Conservation (phyloP, 2,329 filamentous ascomycete species). For the Aspergillus sp. region DNA sequence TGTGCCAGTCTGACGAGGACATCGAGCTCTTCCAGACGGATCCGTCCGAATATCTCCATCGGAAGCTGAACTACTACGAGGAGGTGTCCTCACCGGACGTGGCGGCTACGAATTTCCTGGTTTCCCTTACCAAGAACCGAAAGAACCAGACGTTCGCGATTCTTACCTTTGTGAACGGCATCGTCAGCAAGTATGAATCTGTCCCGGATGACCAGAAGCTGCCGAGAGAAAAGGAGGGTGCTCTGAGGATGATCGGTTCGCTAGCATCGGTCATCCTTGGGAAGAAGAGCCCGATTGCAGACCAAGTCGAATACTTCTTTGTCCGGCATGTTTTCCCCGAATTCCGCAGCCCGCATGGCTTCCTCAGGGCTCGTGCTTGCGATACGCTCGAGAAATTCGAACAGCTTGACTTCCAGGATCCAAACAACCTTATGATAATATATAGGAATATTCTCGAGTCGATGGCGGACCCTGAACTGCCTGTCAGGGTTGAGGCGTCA, state of each 20-base stretch:
- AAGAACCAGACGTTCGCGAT: constrained; percentile 95
- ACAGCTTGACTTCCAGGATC: constrained; percentile 91
- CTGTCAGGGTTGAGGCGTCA: constrained; percentile 87
- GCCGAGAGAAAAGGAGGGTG: constrained; percentile 91
- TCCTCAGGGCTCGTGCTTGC: constrained; percentile 86
- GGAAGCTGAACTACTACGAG: constrained; percentile 96
- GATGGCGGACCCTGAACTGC: constrained; percentile 88
- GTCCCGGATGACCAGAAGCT: constrained; percentile 83
- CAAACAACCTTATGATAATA: constrained; percentile 88
- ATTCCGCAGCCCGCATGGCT: constrained; percentile 85
- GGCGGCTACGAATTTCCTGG: constrained; percentile 90
- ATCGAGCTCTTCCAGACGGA: constrained; percentile 89
- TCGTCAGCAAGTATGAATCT: constrained; percentile 86
- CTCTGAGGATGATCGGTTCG: constrained; percentile 92
- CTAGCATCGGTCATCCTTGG: constrained; percentile 86
- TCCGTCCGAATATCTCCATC: constrained; percentile 91
- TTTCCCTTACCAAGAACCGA: constrained; percentile 85
- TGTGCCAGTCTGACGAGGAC: constrained; percentile 87
- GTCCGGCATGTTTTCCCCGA: constrained; percentile 97
- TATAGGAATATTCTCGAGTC: constrained; percentile 95
- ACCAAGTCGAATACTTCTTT: constrained; percentile 97
- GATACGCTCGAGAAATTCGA: constrained; percentile 98
- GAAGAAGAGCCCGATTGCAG: constrained; percentile 96
- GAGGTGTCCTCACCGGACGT: constrained; percentile 93
- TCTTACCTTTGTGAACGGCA: constrained; percentile 84